A percentile compares a stretch with the other conserved stretches of the same genome.
Conservation (phyloP, 345 rosid species). For the Heritiera littoralis region DNA sequence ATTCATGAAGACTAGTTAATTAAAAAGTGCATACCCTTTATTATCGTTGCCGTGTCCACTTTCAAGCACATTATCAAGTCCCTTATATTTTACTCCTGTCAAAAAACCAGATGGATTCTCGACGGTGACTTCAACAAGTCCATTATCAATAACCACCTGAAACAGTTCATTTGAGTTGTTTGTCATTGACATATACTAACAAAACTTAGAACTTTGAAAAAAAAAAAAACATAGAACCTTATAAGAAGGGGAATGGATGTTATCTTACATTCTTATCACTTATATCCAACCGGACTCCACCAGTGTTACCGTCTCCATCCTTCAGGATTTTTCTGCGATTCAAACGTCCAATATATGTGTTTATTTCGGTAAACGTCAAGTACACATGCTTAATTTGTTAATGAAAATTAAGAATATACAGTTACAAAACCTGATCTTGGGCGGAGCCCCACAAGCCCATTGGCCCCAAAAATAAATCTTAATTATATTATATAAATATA, state of each 20-base stretch:
- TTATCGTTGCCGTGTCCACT: slow-evolving; percentile 25
- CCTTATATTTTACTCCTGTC: slow-evolving; percentile 59
- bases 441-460: no score
- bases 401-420: background rate
- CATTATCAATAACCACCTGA: slow-evolving; percentile 74
- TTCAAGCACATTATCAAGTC: slow-evolving; percentile 59
- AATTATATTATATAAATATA: no score
- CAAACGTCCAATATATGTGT: background rate
- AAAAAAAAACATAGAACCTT: background rate
- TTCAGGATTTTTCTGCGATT: background rate
- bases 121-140: slow-evolving; percentile 56
- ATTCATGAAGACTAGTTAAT: background rate
- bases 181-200: background rate
- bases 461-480: no score
- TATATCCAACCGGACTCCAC: background rate
- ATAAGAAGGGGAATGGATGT: background rate
- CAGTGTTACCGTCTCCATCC: no score
- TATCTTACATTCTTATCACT: background rate
- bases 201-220: no score
- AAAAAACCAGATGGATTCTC: slow-evolving; percentile 66
- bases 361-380: no score
- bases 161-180: background rate
- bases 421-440: no score
- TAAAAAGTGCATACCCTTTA: slow-evolving; percentile 53
- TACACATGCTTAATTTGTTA: no score